phyloP scores from a whole-genome alignment of 495 filamentous ascomycete species.

The Podospora pseudocomata region DNA sequence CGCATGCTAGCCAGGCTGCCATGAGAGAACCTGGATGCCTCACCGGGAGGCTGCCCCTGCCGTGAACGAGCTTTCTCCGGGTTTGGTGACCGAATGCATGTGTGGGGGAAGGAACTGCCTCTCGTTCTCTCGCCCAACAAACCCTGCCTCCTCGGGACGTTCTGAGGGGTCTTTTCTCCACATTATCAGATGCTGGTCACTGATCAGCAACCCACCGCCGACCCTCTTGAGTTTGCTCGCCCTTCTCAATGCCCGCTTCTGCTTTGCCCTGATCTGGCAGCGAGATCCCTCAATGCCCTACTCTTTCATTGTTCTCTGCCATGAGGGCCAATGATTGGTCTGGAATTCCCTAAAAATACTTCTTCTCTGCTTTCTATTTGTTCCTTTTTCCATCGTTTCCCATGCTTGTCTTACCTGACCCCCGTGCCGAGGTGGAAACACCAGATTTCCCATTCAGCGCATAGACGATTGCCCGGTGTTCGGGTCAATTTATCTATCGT shows the following conservation, averaged over 20 bases:
- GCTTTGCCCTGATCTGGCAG: constrained; percentile 13
- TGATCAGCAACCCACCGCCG: constrained; percentile 12
- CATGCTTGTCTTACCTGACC: neutral
- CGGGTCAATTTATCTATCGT: constrained; percentile 12
- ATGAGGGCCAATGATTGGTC: constrained; percentile 1
- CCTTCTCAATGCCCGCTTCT: constrained; percentile 6
- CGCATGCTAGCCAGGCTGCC: neutral
- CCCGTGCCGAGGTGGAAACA: neutral
- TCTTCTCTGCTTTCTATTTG: constrained; percentile 1
- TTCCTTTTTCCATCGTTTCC: neutral
- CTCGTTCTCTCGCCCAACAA: neutral
- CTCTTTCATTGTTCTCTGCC: neutral
- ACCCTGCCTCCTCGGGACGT: neutral
- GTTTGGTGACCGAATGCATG: constrained; percentile 8
- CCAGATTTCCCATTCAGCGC: neutral
- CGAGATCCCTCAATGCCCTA: neutral
- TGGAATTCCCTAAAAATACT: neutral
- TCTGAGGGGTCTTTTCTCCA: constrained; percentile 8
- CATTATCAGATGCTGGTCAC: neutral
- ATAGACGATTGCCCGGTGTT: neutral
- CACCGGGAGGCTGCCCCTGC: neutral
- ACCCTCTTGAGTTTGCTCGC: neutral
- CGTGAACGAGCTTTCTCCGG: neutral
- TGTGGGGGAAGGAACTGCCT: neutral
- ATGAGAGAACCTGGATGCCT: neutral